phyloP scores from a whole-genome alignment of 1,284 basidiomycete genomes.

The Trametes pubescens region DNA sequence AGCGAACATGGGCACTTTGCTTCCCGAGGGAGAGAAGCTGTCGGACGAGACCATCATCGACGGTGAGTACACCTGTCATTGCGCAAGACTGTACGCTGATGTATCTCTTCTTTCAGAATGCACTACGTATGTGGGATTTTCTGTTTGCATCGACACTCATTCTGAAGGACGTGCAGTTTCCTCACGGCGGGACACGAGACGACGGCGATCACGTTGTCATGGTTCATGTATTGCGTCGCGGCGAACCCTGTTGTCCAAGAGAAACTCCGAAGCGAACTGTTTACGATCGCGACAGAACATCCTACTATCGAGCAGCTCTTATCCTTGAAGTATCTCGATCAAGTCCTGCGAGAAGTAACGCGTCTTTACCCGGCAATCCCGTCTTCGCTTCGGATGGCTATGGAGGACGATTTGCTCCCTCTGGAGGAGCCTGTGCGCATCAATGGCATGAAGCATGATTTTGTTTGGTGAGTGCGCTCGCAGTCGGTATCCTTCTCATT shows the following conservation, averaged over 20 bases:
- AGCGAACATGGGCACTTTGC: conserved; percentile 53
- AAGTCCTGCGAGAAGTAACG: conserved; percentile 75
- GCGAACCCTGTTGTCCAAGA: conserved; percentile 62
- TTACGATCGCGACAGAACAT: conserved; percentile 43
- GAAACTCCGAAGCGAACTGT: conserved; percentile 74
- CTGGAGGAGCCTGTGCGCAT: conserved; percentile 39
- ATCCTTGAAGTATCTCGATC: conserved; percentile 65
- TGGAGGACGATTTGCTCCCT: conserved; percentile 56
- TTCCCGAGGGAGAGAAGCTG: conserved; percentile 53
- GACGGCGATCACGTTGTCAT: too few relatives aligned
- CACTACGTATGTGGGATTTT: conserved; percentile 29
- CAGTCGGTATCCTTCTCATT: neutral
- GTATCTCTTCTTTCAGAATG: neutral
- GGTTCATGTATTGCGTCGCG: conserved; percentile 72
- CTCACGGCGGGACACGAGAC: conserved; percentile 82
- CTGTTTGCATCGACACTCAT: neutral
- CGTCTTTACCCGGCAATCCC: conserved; percentile 72
- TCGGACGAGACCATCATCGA: conserved; percentile 62
- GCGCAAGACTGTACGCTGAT: too few relatives aligned
- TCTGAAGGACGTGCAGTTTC: conserved; percentile 46
- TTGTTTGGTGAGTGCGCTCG: conserved; percentile 37
- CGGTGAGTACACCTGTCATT: conserved; percentile 46
- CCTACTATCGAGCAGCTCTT: conserved; percentile 66
- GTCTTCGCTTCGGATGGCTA: conserved; percentile 57
- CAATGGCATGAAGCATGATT: conserved; percentile 36